These are phyloP conservation scores for Bullera alba DNA, from an alignment of 768 basidiomycete genomes.

Conservation along the genomic window DNA sequence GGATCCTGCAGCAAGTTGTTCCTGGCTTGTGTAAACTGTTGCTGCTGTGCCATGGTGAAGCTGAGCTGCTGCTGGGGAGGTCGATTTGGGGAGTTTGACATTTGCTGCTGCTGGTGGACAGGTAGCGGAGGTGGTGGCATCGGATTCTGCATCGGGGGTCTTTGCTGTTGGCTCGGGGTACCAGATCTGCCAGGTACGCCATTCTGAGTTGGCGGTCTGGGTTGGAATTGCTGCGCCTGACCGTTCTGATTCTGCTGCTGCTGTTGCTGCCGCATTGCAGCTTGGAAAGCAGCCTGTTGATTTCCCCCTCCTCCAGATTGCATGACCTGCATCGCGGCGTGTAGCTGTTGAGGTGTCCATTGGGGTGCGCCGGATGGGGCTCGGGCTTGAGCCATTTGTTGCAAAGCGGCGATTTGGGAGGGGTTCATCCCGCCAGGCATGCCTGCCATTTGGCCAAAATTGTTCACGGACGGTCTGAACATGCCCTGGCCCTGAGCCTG, in stretches of 20 bases:
- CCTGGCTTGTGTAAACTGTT: slow-evolving; percentile 9
- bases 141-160: neutral
- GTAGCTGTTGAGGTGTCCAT: neutral
- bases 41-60: slow-evolving; percentile 11
- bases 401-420: neutral
- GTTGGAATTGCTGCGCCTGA: neutral
- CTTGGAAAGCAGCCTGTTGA: neutral
- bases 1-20: slow-evolving; percentile 12
- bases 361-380: slow-evolving; percentile 2
- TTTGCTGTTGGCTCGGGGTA: neutral
- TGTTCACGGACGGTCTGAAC: no score
- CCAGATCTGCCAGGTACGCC: neutral
- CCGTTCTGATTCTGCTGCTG: slow-evolving; percentile 6
- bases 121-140: neutral
- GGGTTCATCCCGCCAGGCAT: neutral
- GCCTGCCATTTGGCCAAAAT: no score
- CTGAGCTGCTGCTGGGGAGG: slow-evolving; percentile 10
- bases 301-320: neutral
- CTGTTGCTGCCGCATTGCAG: slow-evolving; percentile 5
- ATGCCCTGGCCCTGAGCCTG: neutral
- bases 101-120: slow-evolving; percentile 11
- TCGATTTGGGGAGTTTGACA: neutral
- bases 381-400: neutral
- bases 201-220: neutral
- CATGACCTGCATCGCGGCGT: slow-evolving; percentile 1